Percentiles rank a stretch among this genome's conserved stretches.
Conservation (phyloP, 306 rosid genomes). For the Rosa chinensis region DNA sequence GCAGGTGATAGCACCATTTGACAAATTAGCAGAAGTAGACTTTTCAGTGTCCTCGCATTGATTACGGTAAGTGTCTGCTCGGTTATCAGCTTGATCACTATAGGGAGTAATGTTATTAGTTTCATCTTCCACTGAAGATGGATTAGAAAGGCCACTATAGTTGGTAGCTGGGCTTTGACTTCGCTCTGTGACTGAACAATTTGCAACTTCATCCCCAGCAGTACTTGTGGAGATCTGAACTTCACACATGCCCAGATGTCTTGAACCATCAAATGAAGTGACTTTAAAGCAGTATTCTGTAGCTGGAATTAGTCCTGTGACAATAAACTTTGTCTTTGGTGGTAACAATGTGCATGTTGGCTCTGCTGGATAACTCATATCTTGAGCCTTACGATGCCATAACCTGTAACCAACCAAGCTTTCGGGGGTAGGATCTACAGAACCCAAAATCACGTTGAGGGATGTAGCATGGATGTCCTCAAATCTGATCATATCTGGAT, state of each 20-base stretch:
- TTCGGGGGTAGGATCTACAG: constrained; percentile 44
- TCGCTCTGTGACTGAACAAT: constrained; percentile 63
- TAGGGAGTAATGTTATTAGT: constrained; percentile 68
- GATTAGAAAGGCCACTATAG: constrained; percentile 90
- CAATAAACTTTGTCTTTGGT: constrained; percentile 52
- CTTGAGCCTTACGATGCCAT: constrained; percentile 73
- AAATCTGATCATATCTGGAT: constrained; percentile 59
- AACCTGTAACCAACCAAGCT: constrained; percentile 45
- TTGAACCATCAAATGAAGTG: constrained; percentile 39
- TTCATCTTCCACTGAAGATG: constrained; percentile 94
- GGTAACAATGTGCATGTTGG: constrained; percentile 52
- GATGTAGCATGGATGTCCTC: constrained; percentile 71
- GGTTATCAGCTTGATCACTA: constrained; percentile 58
- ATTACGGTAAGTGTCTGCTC: constrained; percentile 46
- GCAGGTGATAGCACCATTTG: constrained; percentile 49
- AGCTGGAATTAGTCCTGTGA: constrained; percentile 61
- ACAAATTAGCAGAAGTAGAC: constrained; percentile 39
- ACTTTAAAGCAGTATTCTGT: constrained; percentile 75
- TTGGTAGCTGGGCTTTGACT: constrained; percentile 87
- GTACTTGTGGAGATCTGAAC: constrained; percentile 58
- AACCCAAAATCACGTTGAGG: constrained; percentile 56
- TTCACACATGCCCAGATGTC: constrained; percentile 48
- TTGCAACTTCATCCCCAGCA: constrained; percentile 54
- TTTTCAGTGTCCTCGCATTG: constrained; percentile 54
- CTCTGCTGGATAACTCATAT: constrained; percentile 49